phyloP scores from a whole-genome alignment of 176 grass and related monocot species.

The Carex cristatella region DNA sequence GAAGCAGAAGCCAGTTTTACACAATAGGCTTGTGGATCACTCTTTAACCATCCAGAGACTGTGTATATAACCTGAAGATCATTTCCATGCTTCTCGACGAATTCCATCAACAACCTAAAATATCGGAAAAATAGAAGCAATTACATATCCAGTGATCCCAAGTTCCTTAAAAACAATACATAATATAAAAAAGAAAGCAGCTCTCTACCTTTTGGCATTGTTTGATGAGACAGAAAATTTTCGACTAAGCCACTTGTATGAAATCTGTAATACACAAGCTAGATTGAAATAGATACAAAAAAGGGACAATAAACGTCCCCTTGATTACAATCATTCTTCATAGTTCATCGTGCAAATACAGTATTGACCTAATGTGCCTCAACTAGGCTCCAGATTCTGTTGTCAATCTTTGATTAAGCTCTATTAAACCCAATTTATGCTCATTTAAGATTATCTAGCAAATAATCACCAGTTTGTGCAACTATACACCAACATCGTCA shows the following conservation, averaged over 20 bases:
- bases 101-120: slow-evolving; percentile 81
- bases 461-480: background rate
- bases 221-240: slow-evolving; percentile 88
- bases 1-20: slow-evolving; percentile 72
- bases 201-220: slow-evolving; percentile 69
- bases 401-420: background rate
- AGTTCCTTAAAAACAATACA: background rate
- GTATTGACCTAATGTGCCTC: background rate
- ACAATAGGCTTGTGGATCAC: slow-evolving; percentile 48
- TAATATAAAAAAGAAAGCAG: background rate
- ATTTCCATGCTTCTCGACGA: slow-evolving; percentile 45
- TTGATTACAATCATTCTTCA: background rate
- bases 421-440: background rate
- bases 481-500: background rate
- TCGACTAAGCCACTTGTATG: slow-evolving; percentile 98
- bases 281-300: background rate
- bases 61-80: slow-evolving; percentile 76
- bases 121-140: slow-evolving; percentile 3
- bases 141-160: background rate
- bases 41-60: slow-evolving; percentile 85
- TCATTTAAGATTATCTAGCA: background rate
- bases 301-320: background rate
- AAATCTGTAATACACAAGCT: slow-evolving; percentile 53
- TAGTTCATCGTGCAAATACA: slow-evolving; percentile 1
- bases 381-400: background rate